These are phyloP conservation scores for Sugiyamaella novakii DNA, from an alignment of 1,139 yeast genomes.

Conservation along the genomic window DNA sequence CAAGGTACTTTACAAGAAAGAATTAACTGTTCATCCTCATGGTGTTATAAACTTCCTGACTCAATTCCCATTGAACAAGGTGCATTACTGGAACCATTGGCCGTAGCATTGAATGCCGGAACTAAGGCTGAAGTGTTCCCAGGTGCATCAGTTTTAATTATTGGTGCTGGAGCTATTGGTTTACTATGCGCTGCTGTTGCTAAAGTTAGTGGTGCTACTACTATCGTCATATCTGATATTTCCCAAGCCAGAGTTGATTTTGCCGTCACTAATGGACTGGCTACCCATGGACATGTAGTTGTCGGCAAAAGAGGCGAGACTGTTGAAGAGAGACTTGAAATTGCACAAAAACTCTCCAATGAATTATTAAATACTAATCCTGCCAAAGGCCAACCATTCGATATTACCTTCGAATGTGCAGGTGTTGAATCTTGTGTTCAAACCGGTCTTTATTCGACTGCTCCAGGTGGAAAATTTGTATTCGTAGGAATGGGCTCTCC, in stretches of 20 bases:
- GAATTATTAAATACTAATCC: conserved; percentile 24
- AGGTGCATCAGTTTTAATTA: conserved; percentile 69
- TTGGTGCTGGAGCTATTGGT: conserved; percentile 91
- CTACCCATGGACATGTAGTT: conserved; percentile 35
- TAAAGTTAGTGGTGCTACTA: conserved; percentile 69
- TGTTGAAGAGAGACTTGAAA: conserved; percentile 32
- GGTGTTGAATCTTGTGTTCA: conserved; percentile 40
- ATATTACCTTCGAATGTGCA: conserved; percentile 43
- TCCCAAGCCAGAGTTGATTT: conserved; percentile 56
- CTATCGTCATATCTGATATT: conserved; percentile 61
- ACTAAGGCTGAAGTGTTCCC: conserved; percentile 60
- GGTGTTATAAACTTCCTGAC: conserved; percentile 74
- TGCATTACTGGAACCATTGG: conserved; percentile 79
- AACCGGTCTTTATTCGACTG: conserved; percentile 44
- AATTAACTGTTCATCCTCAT: conserved; percentile 54
- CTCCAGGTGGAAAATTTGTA: conserved; percentile 37
- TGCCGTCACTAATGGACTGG: conserved; percentile 36
- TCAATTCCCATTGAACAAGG: conserved; percentile 76
- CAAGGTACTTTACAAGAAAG: conserved; percentile 34
- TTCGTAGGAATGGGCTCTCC: conserved; percentile 41
- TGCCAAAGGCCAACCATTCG: conserved; percentile 46
- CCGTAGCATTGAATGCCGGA: conserved; percentile 81
- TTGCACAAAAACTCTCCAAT: conserved; percentile 29
- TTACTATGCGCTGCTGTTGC: conserved; percentile 74
- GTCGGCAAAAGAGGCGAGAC: conserved; percentile 32